Conservation (phyloP, 2,329 filamentous ascomycete species). For the Metarhizium guizhouense region DNA sequence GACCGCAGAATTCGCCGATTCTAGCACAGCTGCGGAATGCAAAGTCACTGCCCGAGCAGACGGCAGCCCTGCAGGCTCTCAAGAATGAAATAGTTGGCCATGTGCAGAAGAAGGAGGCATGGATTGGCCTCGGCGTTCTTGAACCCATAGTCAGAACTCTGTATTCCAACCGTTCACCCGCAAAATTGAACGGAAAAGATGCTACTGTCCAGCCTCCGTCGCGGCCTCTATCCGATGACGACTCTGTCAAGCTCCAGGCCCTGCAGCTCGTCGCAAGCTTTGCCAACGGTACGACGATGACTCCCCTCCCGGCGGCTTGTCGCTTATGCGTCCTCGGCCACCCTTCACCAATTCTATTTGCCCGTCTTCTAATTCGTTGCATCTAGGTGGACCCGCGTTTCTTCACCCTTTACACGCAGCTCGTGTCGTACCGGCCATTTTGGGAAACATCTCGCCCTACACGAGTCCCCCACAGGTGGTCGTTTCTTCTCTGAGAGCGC, state of each 20-base stretch:
- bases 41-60: constrained; percentile 40
- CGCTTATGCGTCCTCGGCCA: background rate
- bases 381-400: constrained; percentile 68
- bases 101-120: constrained; percentile 73
- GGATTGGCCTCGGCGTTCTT: constrained; percentile 62
- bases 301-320: constrained; percentile 5
- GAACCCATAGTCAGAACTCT: constrained; percentile 44
- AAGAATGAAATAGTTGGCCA: constrained; percentile 91
- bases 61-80: constrained; percentile 57
- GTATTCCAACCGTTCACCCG: constrained; percentile 22
- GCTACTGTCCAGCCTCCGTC: constrained; percentile 22
- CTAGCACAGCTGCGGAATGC: constrained; percentile 49
- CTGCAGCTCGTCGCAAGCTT: constrained; percentile 78
- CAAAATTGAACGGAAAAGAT: constrained; percentile 31
- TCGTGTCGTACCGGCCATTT: constrained; percentile 57
- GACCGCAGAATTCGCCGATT: constrained; percentile 41
- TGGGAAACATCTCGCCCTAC: constrained; percentile 58
- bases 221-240: constrained; percentile 46
- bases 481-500: constrained; percentile 62
- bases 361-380: constrained; percentile 27
- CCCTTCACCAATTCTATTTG: background rate
- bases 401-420: constrained; percentile 64
- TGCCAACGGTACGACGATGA: constrained; percentile 57
- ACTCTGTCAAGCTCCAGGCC: constrained; percentile 66
- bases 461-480: constrained; percentile 58